Percentiles rank a stretch among this genome's conserved stretches.
Conservation (phyloP, 108 stramenopile genomes). For the Bacterosira constricta region DNA sequence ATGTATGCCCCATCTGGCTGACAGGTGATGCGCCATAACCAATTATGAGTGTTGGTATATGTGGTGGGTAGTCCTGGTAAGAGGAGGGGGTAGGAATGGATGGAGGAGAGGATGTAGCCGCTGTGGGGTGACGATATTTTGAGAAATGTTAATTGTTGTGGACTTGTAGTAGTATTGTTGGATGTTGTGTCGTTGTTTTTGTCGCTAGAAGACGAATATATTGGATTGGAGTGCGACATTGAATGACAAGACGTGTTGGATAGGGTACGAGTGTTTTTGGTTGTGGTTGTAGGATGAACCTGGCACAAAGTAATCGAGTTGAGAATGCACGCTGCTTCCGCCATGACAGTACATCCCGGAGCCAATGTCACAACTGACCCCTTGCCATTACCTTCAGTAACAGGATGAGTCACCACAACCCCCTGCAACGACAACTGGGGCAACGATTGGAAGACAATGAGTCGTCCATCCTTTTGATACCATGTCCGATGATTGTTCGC, state of each 20-base stretch:
- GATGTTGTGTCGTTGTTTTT: neutral
- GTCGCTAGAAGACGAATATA: neutral
- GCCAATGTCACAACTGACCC: slow-evolving; percentile 39
- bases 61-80: slow-evolving; percentile 56
- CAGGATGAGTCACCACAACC: slow-evolving; percentile 6
- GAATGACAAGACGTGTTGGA: no score
- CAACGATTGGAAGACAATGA: slow-evolving; percentile 46
- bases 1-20: slow-evolving; percentile 76
- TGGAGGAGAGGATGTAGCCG: slow-evolving; percentile 55
- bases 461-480: slow-evolving; percentile 47
- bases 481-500: slow-evolving; percentile 28
- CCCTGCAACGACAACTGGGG: slow-evolving; percentile 31
- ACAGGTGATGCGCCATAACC: slow-evolving; percentile 75
- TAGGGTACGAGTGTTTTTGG: no score
- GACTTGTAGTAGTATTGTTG: neutral
- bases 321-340: slow-evolving; percentile 39
- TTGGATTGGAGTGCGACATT: no score
- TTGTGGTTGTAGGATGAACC: no score
- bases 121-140: slow-evolving; percentile 36
- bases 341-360: slow-evolving; percentile 63
- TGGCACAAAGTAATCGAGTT: slow-evolving; percentile 45
- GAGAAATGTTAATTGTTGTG: slow-evolving; percentile 28
- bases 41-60: slow-evolving; percentile 42
- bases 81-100: slow-evolving; percentile 64
- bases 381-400: neutral